Evolutionary conservation across 768 basidiomycete genomes (phyloP), one percentile per base, ranked within the genome.

Genomic region (Xerocomus potaroensis): DNA sequence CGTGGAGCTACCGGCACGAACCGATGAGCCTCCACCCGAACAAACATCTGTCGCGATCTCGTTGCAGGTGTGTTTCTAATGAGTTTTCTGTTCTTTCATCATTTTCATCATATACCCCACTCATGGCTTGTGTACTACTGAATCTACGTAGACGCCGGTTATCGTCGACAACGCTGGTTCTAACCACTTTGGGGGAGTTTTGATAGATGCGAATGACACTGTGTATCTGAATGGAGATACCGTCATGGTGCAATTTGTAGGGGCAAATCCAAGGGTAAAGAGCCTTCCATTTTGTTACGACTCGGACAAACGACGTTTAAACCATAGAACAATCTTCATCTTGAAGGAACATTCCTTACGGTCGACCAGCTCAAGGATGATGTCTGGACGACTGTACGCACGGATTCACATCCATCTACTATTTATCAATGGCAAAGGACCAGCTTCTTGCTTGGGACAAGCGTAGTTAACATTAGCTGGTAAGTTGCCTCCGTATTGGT

Each of bases 371-470:
- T 73, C 27, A 64, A 72, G 7, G 58, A 68, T 14, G 72, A 70
- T 23, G 54, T 67, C 43, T 90, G 84, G 86, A 67, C 49, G 48
- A 59, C 73, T 1, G 77, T 83, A 27, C 73, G 80, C 42, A 80
- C 83, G 12, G 88, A 91, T 65, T 88, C 87, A 16, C 87, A 89
- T 62, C 85, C 85, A 24, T 87, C 84, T 4, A 88, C 87, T 1
- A 73, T 71, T 16, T 87, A 77, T 56, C 70, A 72, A 47, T 89
- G 87, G 87, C 63, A 56, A 19, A 72, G 83, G 63, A 78, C 72
- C 11, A 83, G 64, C 64, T 71, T 70, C 2, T 77, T 80, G 43
- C 61, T 79, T 33, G 83, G 78, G 7, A 79, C 75, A 15, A 86
- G 84, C 58, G 77, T 75, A 5, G 84, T 87, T 26, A 77, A 76